A percentile compares a stretch with the other conserved stretches of the same genome.
These are phyloP conservation scores for Psilocybe azurescens DNA, from an alignment of 768 basidiomycete species.

Conservation along the genomic window DNA sequence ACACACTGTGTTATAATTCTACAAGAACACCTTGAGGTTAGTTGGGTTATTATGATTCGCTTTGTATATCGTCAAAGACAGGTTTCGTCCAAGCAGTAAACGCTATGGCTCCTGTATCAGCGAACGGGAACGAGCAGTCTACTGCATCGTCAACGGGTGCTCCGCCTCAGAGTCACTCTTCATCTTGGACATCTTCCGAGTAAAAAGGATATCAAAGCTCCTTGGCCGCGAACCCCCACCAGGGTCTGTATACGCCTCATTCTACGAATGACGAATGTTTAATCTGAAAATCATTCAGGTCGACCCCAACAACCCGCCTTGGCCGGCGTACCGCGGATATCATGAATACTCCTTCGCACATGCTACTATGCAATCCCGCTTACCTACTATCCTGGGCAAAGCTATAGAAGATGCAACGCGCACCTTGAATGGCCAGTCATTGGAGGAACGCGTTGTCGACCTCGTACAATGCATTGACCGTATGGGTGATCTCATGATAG, in stretches of 20 bases:
- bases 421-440: slow-evolving; percentile 85
- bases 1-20: not conserved
- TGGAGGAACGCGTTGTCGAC: slow-evolving; percentile 85
- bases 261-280: not conserved
- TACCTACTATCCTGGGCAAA: slow-evolving; percentile 95
- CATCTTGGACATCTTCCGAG: slow-evolving; percentile 77
- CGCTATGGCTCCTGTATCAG: slow-evolving; percentile 11
- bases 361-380: slow-evolving; percentile 95
- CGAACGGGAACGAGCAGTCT: slow-evolving; percentile 11
- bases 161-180: slow-evolving; percentile 69
- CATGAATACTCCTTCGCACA: slow-evolving; percentile 85
- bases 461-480: slow-evolving; percentile 86
- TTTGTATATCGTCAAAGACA: not conserved
- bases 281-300: slow-evolving; percentile 44
- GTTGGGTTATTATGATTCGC: too few species aligned
- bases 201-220: slow-evolving; percentile 73
- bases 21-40: not conserved
- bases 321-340: slow-evolving; percentile 82
- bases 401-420: slow-evolving; percentile 91
- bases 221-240: slow-evolving; percentile 79
- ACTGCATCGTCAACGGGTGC: slow-evolving; percentile 32
- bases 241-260: slow-evolving; percentile 45
- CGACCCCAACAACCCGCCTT: slow-evolving; percentile 85
- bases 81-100: not conserved
- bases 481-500: slow-evolving; percentile 89